phyloP scores from a whole-genome alignment of 2,329 filamentous ascomycete genomes.

The Ambrosiella xylebori region DNA sequence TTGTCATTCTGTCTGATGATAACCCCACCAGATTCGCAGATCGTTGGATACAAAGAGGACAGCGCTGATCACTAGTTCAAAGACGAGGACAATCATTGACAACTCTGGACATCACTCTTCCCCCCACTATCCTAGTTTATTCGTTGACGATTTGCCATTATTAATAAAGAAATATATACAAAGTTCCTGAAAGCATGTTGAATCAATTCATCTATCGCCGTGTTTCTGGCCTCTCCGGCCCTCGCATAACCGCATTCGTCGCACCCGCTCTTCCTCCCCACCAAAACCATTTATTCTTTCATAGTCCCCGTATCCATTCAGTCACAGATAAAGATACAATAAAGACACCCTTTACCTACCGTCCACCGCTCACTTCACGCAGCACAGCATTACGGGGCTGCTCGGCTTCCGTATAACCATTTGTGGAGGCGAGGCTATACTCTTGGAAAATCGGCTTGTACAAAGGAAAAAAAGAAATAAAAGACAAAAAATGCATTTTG shows the following conservation, averaged over 20 bases:
- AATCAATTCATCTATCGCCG: not conserved
- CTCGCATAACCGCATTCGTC: not conserved
- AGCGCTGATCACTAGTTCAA: not conserved
- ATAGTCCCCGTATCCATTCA: not conserved
- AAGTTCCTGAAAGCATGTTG: no score
- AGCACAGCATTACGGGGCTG: not conserved
- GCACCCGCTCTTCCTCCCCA: not conserved
- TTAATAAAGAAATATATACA: no score
- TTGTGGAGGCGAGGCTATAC: not conserved
- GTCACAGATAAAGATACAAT: not conserved
- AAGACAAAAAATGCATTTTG: not conserved
- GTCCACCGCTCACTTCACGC: not conserved
- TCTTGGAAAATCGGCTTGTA: not conserved
- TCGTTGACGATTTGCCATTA: not conserved
- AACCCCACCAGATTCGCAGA: not conserved
- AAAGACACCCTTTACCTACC: not conserved
- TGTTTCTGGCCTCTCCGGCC: not conserved
- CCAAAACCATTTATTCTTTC: not conserved
- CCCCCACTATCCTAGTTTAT: not conserved
- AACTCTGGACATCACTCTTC: not conserved
- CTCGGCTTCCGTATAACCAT: not conserved
- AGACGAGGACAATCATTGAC: not conserved
- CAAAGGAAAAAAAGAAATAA: constrained; percentile 11
- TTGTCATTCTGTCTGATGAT: no score
- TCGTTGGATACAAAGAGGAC: not conserved